Evolutionary conservation across 2,329 filamentous ascomycete genomes (phyloP).

Genomic region (Epichloe festucae): DNA sequence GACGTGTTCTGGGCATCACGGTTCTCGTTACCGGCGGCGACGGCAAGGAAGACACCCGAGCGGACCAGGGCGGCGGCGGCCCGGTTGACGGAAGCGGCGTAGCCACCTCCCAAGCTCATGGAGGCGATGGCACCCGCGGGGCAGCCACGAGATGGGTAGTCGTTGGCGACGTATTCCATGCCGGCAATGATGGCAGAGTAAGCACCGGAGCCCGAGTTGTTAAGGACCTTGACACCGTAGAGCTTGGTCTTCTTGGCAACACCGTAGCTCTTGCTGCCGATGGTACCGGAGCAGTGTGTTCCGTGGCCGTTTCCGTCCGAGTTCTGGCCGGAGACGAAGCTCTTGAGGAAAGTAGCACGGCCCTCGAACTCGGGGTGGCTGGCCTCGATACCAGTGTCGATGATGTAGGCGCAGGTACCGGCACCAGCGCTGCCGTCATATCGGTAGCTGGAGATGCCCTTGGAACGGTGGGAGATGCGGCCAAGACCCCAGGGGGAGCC

Average conservation of each 20-base stretch:
- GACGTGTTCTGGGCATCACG: conserved; percentile 30
- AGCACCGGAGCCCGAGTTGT: conserved; percentile 17
- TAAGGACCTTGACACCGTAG: conserved; percentile 34
- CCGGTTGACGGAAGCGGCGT: conserved; percentile 33
- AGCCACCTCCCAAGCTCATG: conserved; percentile 42
- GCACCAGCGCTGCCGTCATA: conserved; percentile 28
- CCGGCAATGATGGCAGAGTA: conserved; percentile 31
- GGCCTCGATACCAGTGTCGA: conserved; percentile 31
- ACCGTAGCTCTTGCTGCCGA: conserved; percentile 21
- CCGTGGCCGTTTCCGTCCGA: conserved; percentile 28
- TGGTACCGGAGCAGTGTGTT: conserved; percentile 24
- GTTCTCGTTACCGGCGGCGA: conserved; percentile 41
- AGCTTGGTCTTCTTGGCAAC: conserved; percentile 31
- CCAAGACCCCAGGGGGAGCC: conserved; percentile 18
- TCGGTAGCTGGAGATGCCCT: conserved; percentile 20
- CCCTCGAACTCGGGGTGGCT: conserved; percentile 24
- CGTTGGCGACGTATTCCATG: conserved; percentile 28
- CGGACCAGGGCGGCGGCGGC: conserved; percentile 33
- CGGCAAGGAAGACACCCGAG: conserved; percentile 38
- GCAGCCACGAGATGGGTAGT: conserved; percentile 19
- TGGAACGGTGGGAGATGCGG: conserved; percentile 21
- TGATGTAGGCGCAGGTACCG: conserved; percentile 30
- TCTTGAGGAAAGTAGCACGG: conserved; percentile 19
- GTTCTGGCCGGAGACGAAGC: conserved; percentile 14
- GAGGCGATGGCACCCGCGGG: conserved; percentile 36